phyloP scores from a whole-genome alignment of 129 eudicot species.

The Ambrosia artemisiifolia region DNA sequence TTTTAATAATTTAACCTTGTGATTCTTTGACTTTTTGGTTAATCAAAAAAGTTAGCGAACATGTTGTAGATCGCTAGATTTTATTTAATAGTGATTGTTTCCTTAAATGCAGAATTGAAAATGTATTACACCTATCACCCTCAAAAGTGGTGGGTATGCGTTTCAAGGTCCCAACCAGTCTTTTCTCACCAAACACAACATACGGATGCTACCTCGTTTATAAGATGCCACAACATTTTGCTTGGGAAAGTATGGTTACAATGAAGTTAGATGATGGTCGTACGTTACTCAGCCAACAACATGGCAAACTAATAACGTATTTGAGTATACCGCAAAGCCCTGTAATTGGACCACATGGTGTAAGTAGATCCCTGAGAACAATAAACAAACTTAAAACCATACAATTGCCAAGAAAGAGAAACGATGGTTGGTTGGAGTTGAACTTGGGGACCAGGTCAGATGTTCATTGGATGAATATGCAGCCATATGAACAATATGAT shows the following conservation, averaged over 20 bases:
- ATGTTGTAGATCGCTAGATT: too few species aligned
- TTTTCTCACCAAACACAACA: not conserved
- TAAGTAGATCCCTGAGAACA: not conserved
- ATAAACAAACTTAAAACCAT: not conserved
- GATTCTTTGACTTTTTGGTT: too few species aligned
- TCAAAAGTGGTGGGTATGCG: not conserved
- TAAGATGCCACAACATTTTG: not conserved
- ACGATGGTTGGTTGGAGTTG: not conserved
- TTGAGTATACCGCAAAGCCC: constrained; percentile 12
- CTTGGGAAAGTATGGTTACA: not conserved
- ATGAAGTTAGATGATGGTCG: not conserved
- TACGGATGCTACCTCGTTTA: constrained; percentile 16
- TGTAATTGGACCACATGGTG: not conserved
- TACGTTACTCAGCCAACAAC: not conserved
- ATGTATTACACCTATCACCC: not conserved
- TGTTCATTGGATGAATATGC: not conserved
- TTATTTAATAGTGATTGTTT: too few species aligned
- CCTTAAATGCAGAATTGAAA: not conserved
- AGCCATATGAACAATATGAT: not conserved
- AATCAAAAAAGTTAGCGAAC: too few species aligned
- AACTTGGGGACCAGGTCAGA: not conserved
- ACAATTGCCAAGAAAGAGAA: not conserved
- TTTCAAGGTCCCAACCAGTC: not conserved
- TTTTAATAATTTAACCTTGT: too few species aligned
- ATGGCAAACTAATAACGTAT: not conserved